These are phyloP conservation scores for Penicillium maclennaniae DNA, from an alignment of 495 filamentous ascomycete genomes.

Conservation along the genomic window DNA sequence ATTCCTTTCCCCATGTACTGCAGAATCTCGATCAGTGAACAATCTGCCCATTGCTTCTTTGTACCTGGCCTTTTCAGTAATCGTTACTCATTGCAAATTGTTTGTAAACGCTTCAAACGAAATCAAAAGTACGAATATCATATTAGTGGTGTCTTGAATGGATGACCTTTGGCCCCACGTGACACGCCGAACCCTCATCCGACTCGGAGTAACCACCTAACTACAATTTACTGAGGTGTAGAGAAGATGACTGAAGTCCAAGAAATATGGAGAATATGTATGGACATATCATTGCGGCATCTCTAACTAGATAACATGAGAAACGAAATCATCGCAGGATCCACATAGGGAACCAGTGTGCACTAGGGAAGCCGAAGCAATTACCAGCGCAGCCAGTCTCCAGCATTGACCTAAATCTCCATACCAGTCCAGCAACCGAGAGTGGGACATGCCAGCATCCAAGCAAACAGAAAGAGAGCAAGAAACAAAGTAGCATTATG, in stretches of 20 bases:
- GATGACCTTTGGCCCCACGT: not conserved
- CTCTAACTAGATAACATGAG: conserved; percentile 4
- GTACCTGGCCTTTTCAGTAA: not conserved
- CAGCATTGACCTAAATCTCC: not conserved
- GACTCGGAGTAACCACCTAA: not conserved
- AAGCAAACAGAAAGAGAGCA: not conserved
- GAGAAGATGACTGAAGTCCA: not conserved
- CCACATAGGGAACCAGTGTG: not conserved
- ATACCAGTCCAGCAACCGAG: not conserved
- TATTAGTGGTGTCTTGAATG: not conserved
- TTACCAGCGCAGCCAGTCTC: not conserved
- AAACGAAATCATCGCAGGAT: not conserved
- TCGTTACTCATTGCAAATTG: too few relatives aligned
- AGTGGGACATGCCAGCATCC: not conserved
- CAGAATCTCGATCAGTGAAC: not conserved
- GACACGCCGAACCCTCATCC: not conserved
- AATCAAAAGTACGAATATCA: too few relatives aligned
- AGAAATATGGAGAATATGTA: not conserved
- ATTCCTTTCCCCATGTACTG: not conserved
- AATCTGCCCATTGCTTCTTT: not conserved
- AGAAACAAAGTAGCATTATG: not conserved
- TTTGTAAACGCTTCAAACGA: too few relatives aligned
- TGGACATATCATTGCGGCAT: conserved; percentile 4
- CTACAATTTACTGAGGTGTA: not conserved
- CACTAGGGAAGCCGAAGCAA: not conserved